Percentiles rank a stretch among this genome's conserved stretches.
Conservation (phyloP, 192 early-diverging fungal genomes). For the Coemansia sp. region DNA sequence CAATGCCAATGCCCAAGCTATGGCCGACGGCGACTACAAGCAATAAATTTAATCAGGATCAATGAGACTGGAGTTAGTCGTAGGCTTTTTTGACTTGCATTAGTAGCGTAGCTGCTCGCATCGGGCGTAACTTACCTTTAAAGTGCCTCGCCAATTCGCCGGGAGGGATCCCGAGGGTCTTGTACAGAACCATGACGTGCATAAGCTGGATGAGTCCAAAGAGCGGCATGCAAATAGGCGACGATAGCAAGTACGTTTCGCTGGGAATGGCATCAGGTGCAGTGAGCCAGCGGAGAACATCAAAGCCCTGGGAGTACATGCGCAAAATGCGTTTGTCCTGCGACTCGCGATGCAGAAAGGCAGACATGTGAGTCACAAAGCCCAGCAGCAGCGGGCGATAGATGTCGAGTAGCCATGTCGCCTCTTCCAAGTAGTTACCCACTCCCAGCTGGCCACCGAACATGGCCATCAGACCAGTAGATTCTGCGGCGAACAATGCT, state of each 20-base stretch:
- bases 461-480: conserved; percentile 71
- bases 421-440: conserved; percentile 81
- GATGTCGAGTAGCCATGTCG: conserved; percentile 68
- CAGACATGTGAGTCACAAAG: conserved; percentile 73
- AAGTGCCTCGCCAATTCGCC: conserved; percentile 35
- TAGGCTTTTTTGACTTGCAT: not conserved
- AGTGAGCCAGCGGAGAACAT: conserved; percentile 80
- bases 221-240: conserved; percentile 77
- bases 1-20: conserved; percentile 86
- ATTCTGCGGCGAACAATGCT: conserved; percentile 41
- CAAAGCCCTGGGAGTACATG: conserved; percentile 66
- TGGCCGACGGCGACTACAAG: conserved; percentile 70
- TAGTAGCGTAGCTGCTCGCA: not conserved
- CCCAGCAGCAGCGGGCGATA: conserved; percentile 71
- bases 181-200: conserved; percentile 70
- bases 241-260: conserved; percentile 68
- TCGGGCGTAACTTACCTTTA: conserved; percentile 25
- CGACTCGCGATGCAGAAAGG: conserved; percentile 61
- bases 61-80: not conserved
- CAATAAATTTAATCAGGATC: not conserved
- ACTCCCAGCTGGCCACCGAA: conserved; percentile 96
- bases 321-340: conserved; percentile 56
- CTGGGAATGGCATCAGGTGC: conserved; percentile 67
- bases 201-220: conserved; percentile 88
- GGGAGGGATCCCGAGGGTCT: conserved; percentile 61